Evolutionary conservation across 2,329 filamentous ascomycete species (phyloP).

Genomic region (Dactylellina haptotyla): DNA sequence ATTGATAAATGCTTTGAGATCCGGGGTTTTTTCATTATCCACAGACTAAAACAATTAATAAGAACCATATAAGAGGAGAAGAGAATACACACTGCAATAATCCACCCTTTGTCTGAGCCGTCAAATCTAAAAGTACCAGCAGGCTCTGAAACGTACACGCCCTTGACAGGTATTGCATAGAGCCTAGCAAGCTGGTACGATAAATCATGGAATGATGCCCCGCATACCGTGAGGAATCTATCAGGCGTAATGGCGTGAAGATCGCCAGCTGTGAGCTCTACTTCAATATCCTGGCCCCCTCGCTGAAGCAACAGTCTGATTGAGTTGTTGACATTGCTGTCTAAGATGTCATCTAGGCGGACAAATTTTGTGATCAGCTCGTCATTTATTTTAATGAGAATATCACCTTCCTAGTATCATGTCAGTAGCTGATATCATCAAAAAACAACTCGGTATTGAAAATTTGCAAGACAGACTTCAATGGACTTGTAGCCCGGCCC

Average conservation of each 20-base stretch:
- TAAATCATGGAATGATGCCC: constrained; percentile 92
- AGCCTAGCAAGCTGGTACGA: constrained; percentile 98
- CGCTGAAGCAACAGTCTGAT: constrained; percentile 85
- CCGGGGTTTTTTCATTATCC: constrained; percentile 88
- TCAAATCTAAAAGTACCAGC: constrained; percentile 95
- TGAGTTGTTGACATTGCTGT: constrained; percentile 82
- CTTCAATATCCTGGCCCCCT: constrained; percentile 85
- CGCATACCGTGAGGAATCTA: constrained; percentile 92
- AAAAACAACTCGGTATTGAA: background rate
- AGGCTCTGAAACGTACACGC: constrained; percentile 94
- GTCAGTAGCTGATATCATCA: constrained; percentile 45
- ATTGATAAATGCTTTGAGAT: constrained; percentile 87
- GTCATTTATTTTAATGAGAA: constrained; percentile 90
- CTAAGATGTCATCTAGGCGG: constrained; percentile 87
- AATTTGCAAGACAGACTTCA: constrained; percentile 63
- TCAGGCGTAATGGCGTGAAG: constrained; percentile 95
- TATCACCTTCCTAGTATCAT: constrained; percentile 76
- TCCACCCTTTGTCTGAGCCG: constrained; percentile 84
- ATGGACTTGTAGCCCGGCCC: constrained; percentile 88
- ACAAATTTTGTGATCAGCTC: constrained; percentile 94
- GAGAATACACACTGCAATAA: constrained; percentile 69
- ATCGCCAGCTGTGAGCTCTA: constrained; percentile 85
- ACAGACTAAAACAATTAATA: constrained; percentile 69
- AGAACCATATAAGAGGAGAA: background rate
- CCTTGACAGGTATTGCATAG: constrained; percentile 90